Percentiles rank a stretch among this genome's conserved stretches.
Conservation (phyloP, 257 asterid species). For the Euphrasia confusa region DNA sequence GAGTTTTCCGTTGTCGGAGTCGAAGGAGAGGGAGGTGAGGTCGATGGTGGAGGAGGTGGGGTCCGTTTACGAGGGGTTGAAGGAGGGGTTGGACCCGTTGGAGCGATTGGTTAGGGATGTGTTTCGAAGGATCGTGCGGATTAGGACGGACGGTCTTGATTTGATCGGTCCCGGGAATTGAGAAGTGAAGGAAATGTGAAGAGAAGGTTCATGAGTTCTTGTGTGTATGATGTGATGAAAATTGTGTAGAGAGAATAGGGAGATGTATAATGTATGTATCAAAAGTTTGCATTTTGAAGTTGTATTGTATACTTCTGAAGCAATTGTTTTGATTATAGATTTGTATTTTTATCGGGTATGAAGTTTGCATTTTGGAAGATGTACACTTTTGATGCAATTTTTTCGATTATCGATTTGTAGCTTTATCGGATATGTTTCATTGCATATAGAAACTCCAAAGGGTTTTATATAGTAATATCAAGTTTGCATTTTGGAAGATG, state of each 20-base stretch:
- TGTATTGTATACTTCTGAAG: too few species aligned
- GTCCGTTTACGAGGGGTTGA: conserved; percentile 42
- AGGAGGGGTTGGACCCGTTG: conserved; percentile 73
- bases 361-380: too few species aligned
- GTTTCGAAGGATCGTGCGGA: conserved; percentile 68
- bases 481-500: too few species aligned
- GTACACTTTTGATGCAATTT: too few species aligned
- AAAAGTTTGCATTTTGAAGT: too few species aligned
- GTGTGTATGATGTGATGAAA: conserved; percentile 8
- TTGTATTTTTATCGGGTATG: too few species aligned
- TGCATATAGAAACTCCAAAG: too few species aligned
- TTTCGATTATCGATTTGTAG: too few species aligned
- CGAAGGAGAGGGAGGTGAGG: conserved; percentile 64
- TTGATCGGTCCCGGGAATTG: conserved; percentile 34
- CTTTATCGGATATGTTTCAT: too few species aligned
- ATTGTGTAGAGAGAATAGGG: conserved; percentile 26
- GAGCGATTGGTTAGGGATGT: conserved; percentile 76
- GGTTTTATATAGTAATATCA: too few species aligned
- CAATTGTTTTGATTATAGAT: too few species aligned
- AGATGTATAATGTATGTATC: not conserved
- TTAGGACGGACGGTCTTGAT: conserved; percentile 69
- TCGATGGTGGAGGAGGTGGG: conserved; percentile 57
- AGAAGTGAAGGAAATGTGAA: conserved; percentile 14
- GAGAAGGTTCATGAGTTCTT: not conserved
- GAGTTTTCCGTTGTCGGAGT: conserved; percentile 58